Evolutionary conservation across 2,329 filamentous ascomycete genomes (phyloP), one percentile per base, ranked within the genome.

Genomic region (Periconia sp.): DNA sequence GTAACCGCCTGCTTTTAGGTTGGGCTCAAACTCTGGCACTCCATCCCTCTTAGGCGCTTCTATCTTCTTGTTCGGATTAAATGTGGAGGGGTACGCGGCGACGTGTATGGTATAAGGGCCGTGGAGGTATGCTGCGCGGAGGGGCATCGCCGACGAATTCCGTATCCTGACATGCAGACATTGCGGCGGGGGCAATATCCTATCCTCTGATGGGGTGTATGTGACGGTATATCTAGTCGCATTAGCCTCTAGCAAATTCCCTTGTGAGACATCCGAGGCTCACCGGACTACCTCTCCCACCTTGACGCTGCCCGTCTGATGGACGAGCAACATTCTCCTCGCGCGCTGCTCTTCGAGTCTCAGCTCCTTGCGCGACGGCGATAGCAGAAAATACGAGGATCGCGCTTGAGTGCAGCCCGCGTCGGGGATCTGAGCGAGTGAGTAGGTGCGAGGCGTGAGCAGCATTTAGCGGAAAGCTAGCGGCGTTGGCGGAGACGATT

Each of bases 41-140:
- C 89, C 89, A 73, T 91, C 85, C 38, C 78, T 78, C 38, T 84
- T 81, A 1, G 86, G 80, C 37, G 86, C 78, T 44, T 85, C 82
- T 57, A 88, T 85, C 66, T 89, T 91, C 54, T 79, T 76, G 71
- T 96, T 91, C 2, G 92, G 90, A 60, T 92, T 81, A 74, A 94
- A 97, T 33, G 79, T 83, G 12, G 88, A 80, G 1, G 92, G 90
- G 60, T 95, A 95, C 17, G 91, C 88, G 37, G 92, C 85, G 35
- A 92, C 87, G 61, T 90, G 91, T 25, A 97, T 80, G 1, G 86
- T 95, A 67, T 99, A 99, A 1, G 94, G 94, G 0, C 94, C 94
- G 72, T 96, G 94, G 40, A 99, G 86, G 68, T 96, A 99, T 43
- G 94, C 94, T 40, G 94, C 94, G 63, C 94, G 89, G 26, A 97